phyloP scores from a whole-genome alignment of 2,329 filamentous ascomycete genomes.

The Exophiala viscosa region DNA sequence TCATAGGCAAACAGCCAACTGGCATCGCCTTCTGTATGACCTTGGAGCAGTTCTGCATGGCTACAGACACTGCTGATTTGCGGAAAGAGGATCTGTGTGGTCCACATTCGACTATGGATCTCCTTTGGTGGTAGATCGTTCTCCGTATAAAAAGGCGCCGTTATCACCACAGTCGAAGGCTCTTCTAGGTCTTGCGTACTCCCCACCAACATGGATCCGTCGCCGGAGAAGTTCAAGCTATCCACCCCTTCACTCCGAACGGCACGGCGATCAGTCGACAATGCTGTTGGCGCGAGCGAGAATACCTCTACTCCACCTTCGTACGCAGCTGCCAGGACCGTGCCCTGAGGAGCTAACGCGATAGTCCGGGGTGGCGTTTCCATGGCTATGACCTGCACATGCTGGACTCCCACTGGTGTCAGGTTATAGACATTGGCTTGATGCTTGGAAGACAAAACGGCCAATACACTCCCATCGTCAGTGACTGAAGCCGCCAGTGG shows the following conservation, averaged over 20 bases:
- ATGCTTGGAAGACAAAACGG: constrained; percentile 75
- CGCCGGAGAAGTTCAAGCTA: constrained; percentile 68
- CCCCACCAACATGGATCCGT: constrained; percentile 73
- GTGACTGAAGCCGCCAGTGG: constrained; percentile 74
- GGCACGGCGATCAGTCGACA: constrained; percentile 65
- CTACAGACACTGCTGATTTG: constrained; percentile 76
- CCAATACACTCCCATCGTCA: constrained; percentile 71
- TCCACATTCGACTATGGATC: constrained; percentile 73
- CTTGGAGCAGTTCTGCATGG: constrained; percentile 65
- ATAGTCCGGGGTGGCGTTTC: constrained; percentile 76
- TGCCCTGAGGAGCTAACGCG: constrained; percentile 74
- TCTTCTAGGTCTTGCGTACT: constrained; percentile 64
- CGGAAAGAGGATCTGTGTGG: constrained; percentile 78
- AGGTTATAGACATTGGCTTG: constrained; percentile 85
- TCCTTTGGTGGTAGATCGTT: constrained; percentile 48
- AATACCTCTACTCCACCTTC: constrained; percentile 86
- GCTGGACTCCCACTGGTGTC: constrained; percentile 59
- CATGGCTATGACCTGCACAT: constrained; percentile 70
- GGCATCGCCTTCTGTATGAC: constrained; percentile 55
- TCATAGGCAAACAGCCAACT: constrained; percentile 77
- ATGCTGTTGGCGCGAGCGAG: constrained; percentile 62
- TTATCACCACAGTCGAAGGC: constrained; percentile 70
- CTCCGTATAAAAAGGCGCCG: constrained; percentile 72
- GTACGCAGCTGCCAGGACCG: constrained; percentile 79
- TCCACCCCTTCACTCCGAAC: constrained; percentile 78